phyloP scores from a whole-genome alignment of 2,329 filamentous ascomycete genomes.

The Berkeleyomyces rouxiae region DNA sequence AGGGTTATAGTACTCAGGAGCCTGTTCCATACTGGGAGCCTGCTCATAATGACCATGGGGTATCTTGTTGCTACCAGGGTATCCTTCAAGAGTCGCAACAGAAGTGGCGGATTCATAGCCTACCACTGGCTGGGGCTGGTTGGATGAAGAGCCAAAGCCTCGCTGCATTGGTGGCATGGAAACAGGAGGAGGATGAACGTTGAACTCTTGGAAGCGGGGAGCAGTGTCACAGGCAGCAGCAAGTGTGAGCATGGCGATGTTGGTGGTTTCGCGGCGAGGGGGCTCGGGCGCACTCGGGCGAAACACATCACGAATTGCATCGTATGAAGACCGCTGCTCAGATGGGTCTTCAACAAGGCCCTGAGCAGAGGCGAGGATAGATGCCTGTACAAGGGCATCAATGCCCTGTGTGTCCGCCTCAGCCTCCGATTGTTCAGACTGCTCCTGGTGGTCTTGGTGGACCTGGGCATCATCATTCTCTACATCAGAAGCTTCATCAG shows the following conservation, averaged over 20 bases:
- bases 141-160: background rate
- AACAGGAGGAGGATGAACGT: background rate
- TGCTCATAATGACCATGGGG: conserved; percentile 3
- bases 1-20: conserved; percentile 6
- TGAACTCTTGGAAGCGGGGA: background rate
- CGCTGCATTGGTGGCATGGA: background rate
- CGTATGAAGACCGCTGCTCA: conserved; percentile 16
- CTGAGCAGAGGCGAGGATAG: conserved; percentile 9
- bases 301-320: conserved; percentile 26
- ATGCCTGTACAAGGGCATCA: conserved; percentile 6
- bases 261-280: conserved; percentile 7
- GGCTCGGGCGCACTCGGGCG: conserved; percentile 21
- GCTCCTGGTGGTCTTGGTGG: conserved; percentile 8
- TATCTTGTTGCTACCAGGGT: background rate
- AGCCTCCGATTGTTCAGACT: background rate
- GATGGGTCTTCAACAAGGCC: conserved; percentile 8
- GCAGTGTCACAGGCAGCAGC: conserved; percentile 1
- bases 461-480: background rate
- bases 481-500: background rate
- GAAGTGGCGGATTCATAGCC: conserved; percentile 2
- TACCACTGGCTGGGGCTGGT: background rate
- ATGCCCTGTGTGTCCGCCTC: background rate
- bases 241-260: conserved; percentile 10
- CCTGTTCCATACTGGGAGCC: background rate
- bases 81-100: background rate